phyloP scores from a whole-genome alignment of 257 asterid genomes.

The Galeopsis tetrahit region DNA sequence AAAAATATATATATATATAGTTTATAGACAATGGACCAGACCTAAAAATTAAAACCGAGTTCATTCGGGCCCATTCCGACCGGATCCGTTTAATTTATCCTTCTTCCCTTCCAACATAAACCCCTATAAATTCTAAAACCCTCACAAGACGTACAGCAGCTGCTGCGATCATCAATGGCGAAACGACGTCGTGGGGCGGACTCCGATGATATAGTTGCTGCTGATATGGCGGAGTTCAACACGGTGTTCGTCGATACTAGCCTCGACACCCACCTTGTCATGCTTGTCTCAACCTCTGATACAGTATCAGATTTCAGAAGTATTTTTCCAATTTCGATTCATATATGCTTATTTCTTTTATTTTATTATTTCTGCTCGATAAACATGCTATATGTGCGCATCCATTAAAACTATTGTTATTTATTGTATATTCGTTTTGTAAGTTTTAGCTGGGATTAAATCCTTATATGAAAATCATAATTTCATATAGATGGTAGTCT shows the following conservation, averaged over 20 bases:
- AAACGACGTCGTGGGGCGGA: slow-evolving; percentile 54
- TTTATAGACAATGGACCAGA: too few species aligned
- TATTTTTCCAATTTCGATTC: slow-evolving; percentile 25
- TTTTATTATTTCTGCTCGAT: background rate
- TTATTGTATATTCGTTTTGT: background rate
- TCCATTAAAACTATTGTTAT: background rate
- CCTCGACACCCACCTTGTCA: slow-evolving; percentile 64
- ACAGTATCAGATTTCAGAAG: slow-evolving; percentile 65
- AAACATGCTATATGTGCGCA: background rate
- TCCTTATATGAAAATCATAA: background rate
- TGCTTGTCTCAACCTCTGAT: slow-evolving; percentile 50
- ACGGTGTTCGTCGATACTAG: slow-evolving; percentile 66
- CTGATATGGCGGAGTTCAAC: slow-evolving; percentile 30
- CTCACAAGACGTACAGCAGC: slow-evolving; percentile 25
- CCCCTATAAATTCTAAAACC: slow-evolving; percentile 33
- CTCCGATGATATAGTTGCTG: slow-evolving; percentile 31
- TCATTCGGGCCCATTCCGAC: too few species aligned
- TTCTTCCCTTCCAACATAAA: too few species aligned
- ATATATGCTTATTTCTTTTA: background rate
- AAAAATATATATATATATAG: too few species aligned
- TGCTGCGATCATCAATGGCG: slow-evolving; percentile 43
- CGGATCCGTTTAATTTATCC: too few species aligned
- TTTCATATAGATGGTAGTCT: background rate
- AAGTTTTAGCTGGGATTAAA: background rate
- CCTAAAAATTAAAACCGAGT: too few species aligned